A percentile compares a stretch with the other conserved stretches of the same genome.
These are phyloP conservation scores for Gynostemma pentaphyllum DNA, from an alignment of 306 rosid genomes.

Conservation along the genomic window DNA sequence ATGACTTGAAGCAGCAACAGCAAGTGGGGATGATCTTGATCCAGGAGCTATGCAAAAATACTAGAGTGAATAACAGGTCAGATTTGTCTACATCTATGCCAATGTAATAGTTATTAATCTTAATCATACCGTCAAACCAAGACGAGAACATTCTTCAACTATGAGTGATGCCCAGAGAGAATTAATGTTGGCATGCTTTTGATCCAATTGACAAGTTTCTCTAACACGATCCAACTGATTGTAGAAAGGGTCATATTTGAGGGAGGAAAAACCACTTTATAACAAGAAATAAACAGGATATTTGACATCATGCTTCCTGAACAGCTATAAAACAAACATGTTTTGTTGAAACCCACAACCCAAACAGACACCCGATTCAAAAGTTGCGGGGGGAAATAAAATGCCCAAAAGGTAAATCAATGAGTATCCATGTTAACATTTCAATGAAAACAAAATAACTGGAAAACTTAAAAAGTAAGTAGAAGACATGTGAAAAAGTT, in stretches of 20 bases:
- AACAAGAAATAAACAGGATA: not conserved
- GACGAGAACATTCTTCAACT: slow-evolving; percentile 89
- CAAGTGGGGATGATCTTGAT: slow-evolving; percentile 96
- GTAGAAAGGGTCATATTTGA: slow-evolving; percentile 29
- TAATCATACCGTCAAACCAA: slow-evolving; percentile 80
- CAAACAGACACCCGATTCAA: not conserved
- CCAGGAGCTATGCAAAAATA: slow-evolving; percentile 98
- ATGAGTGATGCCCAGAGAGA: slow-evolving; percentile 88
- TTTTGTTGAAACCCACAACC: not conserved
- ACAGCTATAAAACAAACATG: not conserved
- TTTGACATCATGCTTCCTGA: not conserved
- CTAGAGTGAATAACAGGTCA: slow-evolving; percentile 47
- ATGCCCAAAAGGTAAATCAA: not conserved
- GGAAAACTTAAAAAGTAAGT: not conserved
- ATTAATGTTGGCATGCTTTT: slow-evolving; percentile 63
- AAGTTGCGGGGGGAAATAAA: not conserved
- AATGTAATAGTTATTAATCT: slow-evolving; percentile 11
- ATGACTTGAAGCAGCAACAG: slow-evolving; percentile 91
- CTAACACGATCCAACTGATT: slow-evolving; percentile 56
- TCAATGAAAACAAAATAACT: slow-evolving; percentile 1
- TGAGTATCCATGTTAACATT: not conserved
- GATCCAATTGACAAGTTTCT: slow-evolving; percentile 25
- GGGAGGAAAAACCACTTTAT: not conserved
- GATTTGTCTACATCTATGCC: slow-evolving; percentile 15
- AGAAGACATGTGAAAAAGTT: too few relatives aligned